phyloP scores from a whole-genome alignment of 805 yeast species.

The Saturnispora mendoncae region DNA sequence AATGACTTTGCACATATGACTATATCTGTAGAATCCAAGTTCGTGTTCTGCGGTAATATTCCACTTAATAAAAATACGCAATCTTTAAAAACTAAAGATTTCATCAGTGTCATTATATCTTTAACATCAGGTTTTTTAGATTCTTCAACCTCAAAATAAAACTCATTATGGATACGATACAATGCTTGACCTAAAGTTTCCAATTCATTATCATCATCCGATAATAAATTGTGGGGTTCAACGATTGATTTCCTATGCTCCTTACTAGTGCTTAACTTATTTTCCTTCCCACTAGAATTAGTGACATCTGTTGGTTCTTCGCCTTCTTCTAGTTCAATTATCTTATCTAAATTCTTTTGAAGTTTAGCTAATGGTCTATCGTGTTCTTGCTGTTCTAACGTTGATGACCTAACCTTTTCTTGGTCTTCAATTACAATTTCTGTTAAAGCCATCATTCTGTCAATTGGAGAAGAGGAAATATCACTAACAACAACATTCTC shows the following conservation, averaged over 20 bases:
- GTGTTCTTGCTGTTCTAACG: conserved; percentile 69
- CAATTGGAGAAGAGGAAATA: conserved; percentile 36
- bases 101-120: conserved; percentile 66
- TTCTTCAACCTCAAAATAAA: conserved; percentile 42
- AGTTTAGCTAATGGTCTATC: conserved; percentile 80
- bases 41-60: conserved; percentile 75
- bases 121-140: conserved; percentile 48
- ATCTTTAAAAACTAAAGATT: conserved; percentile 55
- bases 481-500: conserved; percentile 3
- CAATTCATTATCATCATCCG: conserved; percentile 78
- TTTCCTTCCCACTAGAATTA: background rate
- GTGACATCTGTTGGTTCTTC: conserved; percentile 11
- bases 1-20: conserved; percentile 88
- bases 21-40: conserved; percentile 68
- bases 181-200: conserved; percentile 53
- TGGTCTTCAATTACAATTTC: conserved; percentile 45
- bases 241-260: conserved; percentile 13
- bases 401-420: conserved; percentile 55
- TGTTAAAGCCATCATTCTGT: conserved; percentile 38
- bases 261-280: background rate
- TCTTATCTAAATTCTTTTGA: conserved; percentile 61
- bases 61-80: conserved; percentile 77
- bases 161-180: conserved; percentile 53
- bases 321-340: conserved; percentile 29
- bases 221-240: conserved; percentile 43